phyloP scores from a whole-genome alignment of 1,284 basidiomycete genomes.

The Cystobasidium sp. region DNA sequence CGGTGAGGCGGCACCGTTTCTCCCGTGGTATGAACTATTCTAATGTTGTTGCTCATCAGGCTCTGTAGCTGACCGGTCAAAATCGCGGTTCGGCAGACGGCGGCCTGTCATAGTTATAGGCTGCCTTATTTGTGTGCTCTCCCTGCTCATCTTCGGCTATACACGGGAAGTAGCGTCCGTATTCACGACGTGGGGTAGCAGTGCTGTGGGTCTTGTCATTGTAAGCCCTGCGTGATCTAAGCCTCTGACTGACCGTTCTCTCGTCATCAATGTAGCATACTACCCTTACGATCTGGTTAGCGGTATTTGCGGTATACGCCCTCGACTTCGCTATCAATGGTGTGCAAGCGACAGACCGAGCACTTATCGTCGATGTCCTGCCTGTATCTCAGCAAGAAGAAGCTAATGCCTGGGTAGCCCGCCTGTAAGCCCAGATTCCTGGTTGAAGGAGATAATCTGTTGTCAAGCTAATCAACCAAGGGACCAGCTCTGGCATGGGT shows the following conservation, averaged over 20 bases:
- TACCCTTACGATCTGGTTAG: constrained; percentile 62
- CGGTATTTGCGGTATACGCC: constrained; percentile 80
- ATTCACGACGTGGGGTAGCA: constrained; percentile 44
- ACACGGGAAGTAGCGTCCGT: constrained; percentile 53
- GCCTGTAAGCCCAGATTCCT: constrained; percentile 64
- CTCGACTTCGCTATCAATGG: constrained; percentile 95
- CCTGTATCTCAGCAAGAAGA: constrained; percentile 72
- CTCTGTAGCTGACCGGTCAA: constrained; percentile 56
- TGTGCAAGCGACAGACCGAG: constrained; percentile 83
- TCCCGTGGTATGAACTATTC: background rate
- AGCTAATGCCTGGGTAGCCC: constrained; percentile 93
- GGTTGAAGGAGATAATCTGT: too few species aligned
- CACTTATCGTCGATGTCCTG: constrained; percentile 70
- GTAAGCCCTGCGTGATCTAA: background rate
- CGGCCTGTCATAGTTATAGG: constrained; percentile 56
- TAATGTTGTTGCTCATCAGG: constrained; percentile 46
- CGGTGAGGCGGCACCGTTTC: constrained; percentile 41
- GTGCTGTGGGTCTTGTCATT: constrained; percentile 37
- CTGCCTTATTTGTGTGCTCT: constrained; percentile 52
- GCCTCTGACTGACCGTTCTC: background rate
- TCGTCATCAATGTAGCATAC: background rate
- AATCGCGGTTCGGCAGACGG: constrained; percentile 55
- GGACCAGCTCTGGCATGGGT: constrained; percentile 37
- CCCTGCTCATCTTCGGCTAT: constrained; percentile 55
- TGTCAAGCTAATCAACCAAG: background rate